These are phyloP conservation scores for Omphalotus olearius DNA, from an alignment of 1,284 basidiomycete species.

Conservation along the genomic window DNA sequence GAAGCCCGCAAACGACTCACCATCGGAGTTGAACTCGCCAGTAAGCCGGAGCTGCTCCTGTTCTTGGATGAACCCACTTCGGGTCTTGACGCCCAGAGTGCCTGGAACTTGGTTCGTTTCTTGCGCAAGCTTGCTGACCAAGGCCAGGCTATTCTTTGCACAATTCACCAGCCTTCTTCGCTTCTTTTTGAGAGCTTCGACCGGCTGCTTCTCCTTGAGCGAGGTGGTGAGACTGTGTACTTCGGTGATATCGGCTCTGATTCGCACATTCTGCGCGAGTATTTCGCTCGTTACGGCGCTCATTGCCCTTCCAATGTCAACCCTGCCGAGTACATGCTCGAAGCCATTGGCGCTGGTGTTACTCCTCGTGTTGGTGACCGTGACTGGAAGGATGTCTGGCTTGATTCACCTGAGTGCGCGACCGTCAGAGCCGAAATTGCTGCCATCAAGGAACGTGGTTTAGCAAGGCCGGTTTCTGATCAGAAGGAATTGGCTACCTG, in stretches of 20 bases:
- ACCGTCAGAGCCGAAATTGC: slow-evolving; percentile 37
- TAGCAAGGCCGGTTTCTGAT: slow-evolving; percentile 33
- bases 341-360: slow-evolving; percentile 75
- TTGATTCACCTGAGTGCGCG: slow-evolving; percentile 45
- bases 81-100: slow-evolving; percentile 69
- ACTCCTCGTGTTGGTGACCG: slow-evolving; percentile 58
- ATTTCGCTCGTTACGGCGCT: slow-evolving; percentile 69
- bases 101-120: slow-evolving; percentile 54
- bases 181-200: slow-evolving; percentile 76
- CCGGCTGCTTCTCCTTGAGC: slow-evolving; percentile 60
- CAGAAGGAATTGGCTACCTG: slow-evolving; percentile 40
- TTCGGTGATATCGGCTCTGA: slow-evolving; percentile 77
- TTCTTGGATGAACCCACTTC: slow-evolving; percentile 66
- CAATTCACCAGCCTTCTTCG: slow-evolving; percentile 74
- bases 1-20: slow-evolving; percentile 86
- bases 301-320: slow-evolving; percentile 57
- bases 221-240: slow-evolving; percentile 72
- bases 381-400: slow-evolving; percentile 80
- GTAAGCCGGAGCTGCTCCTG: slow-evolving; percentile 78
- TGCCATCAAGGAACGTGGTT: slow-evolving; percentile 38
- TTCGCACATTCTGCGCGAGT: slow-evolving; percentile 55
- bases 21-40: slow-evolving; percentile 86
- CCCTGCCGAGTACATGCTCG: slow-evolving; percentile 60
- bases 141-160: slow-evolving; percentile 79
- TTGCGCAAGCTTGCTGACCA: slow-evolving; percentile 80